A percentile compares a stretch with the other conserved stretches of the same genome.
phyloP scores from a whole-genome alignment of 1,139 yeast genomes.

The Pichia sp. region DNA sequence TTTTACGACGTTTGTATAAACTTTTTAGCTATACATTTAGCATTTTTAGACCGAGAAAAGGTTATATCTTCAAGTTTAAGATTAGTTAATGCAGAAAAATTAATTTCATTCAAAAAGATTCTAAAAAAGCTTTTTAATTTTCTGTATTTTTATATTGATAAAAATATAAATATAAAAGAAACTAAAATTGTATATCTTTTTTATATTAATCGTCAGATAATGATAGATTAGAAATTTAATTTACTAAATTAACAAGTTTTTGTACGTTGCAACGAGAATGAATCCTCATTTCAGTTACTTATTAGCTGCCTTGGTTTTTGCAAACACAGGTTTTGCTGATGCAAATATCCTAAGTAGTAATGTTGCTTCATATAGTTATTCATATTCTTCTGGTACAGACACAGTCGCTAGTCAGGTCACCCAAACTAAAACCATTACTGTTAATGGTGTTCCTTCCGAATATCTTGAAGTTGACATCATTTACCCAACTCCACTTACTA shows the following conservation, averaged over 20 bases:
- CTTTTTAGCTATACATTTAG: no score
- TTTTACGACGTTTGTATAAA: no score
- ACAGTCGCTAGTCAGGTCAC: background rate
- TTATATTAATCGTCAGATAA: no score
- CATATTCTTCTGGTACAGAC: background rate
- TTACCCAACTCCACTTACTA: slow-evolving; percentile 5
- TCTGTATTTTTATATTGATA: no score
- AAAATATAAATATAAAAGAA: no score
- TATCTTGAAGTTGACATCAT: slow-evolving; percentile 2
- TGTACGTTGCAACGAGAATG: background rate
- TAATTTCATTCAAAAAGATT: no score
- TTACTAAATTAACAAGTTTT: background rate
- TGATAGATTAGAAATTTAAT: no score
- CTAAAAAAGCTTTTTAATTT: no score
- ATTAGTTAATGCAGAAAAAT: no score
- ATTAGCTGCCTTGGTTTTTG: background rate
- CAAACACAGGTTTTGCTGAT: background rate
- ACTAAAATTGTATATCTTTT: no score
- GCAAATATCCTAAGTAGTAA: background rate
- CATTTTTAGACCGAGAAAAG: no score
- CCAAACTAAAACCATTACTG: background rate
- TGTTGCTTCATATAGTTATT: slow-evolving; percentile 1
- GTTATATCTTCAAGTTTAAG: no score
- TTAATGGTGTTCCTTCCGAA: background rate
- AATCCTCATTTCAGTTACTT: background rate